Conservation (phyloP, 352 stramenopile genomes). For the Pythium volutum region DNA sequence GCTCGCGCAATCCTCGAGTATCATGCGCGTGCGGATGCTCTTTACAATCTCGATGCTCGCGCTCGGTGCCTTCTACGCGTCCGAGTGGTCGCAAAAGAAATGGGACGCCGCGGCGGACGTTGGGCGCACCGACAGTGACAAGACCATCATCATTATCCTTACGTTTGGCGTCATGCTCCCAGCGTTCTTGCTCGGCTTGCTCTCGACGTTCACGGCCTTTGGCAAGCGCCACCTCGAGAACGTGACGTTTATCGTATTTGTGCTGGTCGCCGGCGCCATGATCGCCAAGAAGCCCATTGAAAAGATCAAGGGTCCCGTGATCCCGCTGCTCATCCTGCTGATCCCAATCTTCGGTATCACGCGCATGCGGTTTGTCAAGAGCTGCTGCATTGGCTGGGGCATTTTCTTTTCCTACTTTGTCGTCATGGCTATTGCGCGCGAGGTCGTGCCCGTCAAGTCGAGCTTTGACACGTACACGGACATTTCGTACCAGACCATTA, state of each 20-base stretch:
- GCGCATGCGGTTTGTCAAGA: slow-evolving; percentile 75
- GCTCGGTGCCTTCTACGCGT: slow-evolving; percentile 53
- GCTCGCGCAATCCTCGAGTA: slow-evolving; percentile 44
- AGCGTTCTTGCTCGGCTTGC: slow-evolving; percentile 46
- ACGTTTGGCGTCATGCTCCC: slow-evolving; percentile 67
- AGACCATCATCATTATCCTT: slow-evolving; percentile 43
- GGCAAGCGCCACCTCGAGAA: slow-evolving; percentile 58
- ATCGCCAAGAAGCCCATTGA: slow-evolving; percentile 80
- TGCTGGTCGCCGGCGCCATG: slow-evolving; percentile 56
- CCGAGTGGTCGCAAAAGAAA: slow-evolving; percentile 42
- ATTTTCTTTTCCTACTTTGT: slow-evolving; percentile 72
- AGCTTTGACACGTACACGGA: slow-evolving; percentile 68
- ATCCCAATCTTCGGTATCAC: slow-evolving; percentile 86
- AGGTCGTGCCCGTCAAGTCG: slow-evolving; percentile 28
- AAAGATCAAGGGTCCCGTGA: slow-evolving; percentile 59
- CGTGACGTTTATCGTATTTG: slow-evolving; percentile 56
- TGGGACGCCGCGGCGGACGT: slow-evolving; percentile 33
- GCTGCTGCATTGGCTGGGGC: slow-evolving; percentile 62
- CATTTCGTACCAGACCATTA: slow-evolving; percentile 81
- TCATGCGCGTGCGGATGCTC: slow-evolving; percentile 56
- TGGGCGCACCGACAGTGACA: slow-evolving; percentile 38
- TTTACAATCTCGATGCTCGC: slow-evolving; percentile 57
- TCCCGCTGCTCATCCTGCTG: slow-evolving; percentile 76
- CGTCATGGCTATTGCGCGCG: slow-evolving; percentile 50
- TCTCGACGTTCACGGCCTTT: slow-evolving; percentile 48